Evolutionary conservation across 2,329 filamentous ascomycete species (phyloP).

Genomic region (Monosporascus sp.): DNA sequence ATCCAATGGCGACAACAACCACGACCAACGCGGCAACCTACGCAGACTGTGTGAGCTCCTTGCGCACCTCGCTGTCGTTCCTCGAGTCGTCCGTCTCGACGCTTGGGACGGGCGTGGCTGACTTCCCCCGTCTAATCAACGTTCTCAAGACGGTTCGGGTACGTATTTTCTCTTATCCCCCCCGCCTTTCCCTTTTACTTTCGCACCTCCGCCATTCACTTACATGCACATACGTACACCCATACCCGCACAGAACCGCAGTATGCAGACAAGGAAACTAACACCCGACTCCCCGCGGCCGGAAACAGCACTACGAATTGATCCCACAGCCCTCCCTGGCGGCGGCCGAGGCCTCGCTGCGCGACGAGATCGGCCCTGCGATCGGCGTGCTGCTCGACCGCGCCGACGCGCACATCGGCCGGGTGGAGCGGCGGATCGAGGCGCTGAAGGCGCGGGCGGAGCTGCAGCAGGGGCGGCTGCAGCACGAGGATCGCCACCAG

Average conservation of each 20-base stretch:
- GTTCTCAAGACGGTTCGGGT: conserved; percentile 56
- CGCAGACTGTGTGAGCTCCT: conserved; percentile 53
- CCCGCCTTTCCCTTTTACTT: not conserved
- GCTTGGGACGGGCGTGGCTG: conserved; percentile 49
- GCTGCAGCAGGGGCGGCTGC: conserved; percentile 68
- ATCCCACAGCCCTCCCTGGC: conserved; percentile 80
- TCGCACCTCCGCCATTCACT: not conserved
- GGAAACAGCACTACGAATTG: conserved; percentile 76
- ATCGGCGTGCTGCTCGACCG: conserved; percentile 73
- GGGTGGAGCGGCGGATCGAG: conserved; percentile 76
- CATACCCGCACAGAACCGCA: not conserved
- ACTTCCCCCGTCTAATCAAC: conserved; percentile 50
- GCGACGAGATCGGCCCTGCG: conserved; percentile 86
- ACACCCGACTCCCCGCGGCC: no score
- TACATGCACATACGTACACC: not conserved
- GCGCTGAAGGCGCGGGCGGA: conserved; percentile 77
- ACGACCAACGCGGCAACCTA: conserved; percentile 31
- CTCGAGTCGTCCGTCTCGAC: conserved; percentile 56
- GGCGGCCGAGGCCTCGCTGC: conserved; percentile 75
- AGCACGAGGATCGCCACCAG: conserved; percentile 24
- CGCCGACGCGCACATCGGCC: conserved; percentile 78
- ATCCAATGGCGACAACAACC: conserved; percentile 10
- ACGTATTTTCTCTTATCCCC: conserved; percentile 17
- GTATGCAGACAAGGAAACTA: not conserved
- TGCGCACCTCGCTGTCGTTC: conserved; percentile 55